Base-by-base conservation (phyloP, 176 grass and related monocot genomes). In the Oropetium thomaeum region DNA sequence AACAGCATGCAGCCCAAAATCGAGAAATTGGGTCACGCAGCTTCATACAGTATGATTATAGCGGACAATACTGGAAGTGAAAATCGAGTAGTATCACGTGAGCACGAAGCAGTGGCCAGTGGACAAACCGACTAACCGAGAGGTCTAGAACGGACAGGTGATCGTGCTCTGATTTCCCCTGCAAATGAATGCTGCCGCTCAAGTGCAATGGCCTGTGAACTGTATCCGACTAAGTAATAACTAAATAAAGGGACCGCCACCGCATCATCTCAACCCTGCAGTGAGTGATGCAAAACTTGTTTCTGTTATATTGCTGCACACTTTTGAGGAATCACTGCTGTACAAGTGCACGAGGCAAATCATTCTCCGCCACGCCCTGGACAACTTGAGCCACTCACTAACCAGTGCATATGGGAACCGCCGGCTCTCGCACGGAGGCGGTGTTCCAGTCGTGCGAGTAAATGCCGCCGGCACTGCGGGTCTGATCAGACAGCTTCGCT, bases 401-500 rank as follows among this genome's bases (percentile, higher is more conserved):
- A 7, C 48, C 4, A 25, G 33, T 52, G 79, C 79, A 11, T 1
- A 43, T 43, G 41, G 41, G 41, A 43, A 43, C n/a, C n/a, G n/a
- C n/a, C n/a, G n/a, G n/a, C n/a, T 13, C 41, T 7, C 35, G 35
- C 6, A 38, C 35, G 35, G 35, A 42, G 40, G 40, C 40, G 40
- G 40, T 12, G 10, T 42, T 12, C 40, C 40, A n/a, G n/a, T n/a
- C n/a, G n/a, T n/a, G 49, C 12, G 52, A 11, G 45, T 19, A 39
- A 28, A 19, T 5, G 40, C 5, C 27, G 26, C 58, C 8, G 58
- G 58, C 28, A 8, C 58, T 8, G 27, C 14, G 6, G 7, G 30
- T 62, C 20, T n/a, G 23, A 42, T 85, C 76, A 87, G 58, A 82
- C 79, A 11, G 58, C 79, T 20, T 82, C 79, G 31, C 19, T 49